Evolutionary conservation across 1,284 basidiomycete genomes (phyloP), one percentile per base, ranked within the genome.

Genomic region (Microbotryum silenes-acaulis): DNA sequence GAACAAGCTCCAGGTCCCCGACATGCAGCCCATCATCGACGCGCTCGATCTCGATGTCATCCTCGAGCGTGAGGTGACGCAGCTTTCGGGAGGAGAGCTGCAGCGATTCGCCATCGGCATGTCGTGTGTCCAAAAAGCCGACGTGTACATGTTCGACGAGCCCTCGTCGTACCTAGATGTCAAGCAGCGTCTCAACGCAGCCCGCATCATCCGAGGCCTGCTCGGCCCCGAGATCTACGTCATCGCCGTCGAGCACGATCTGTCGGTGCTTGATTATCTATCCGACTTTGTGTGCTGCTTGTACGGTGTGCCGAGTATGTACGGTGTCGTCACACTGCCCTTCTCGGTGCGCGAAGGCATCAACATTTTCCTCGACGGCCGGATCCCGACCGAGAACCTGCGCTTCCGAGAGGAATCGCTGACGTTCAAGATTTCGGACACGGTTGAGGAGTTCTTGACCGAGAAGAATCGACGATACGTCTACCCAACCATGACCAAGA

Each of bases 141-240:
- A 97, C 74, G 89, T 97, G 86, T 92, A 92, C 79, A 93, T 93
- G 90, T 93, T 93, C 72, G 90, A 97, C 79, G 93, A 97, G 75
- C 93, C 93, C 16, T 97, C 93, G 51, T 91, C 88, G 80, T 97
- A 97, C 74, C 81, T 97, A 67, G 93, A 97, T 80, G 84, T 97
- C 77, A 88, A 84, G 75, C 93, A 97, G 75, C 89, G 93, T 75
- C 78, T 97, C 68, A 86, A 84, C 71, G 93, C 93, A n/a, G 93
- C 93, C n/a, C 85, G 91, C 73, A 89, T 92, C 63, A 97, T 97
- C 70, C 90, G 93, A 56, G 83, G 83, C 48, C 79, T 97, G 59
- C 82, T 96, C 52, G 81, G 77, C 14, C 83, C 89, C 5, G 83
- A 82, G 70, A 87, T 88, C 78, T 97, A 96, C 73, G 88, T 97